Evolutionary conservation across 768 basidiomycete species (phyloP).

Genomic region (Sistotremastrum niveocremeum): DNA sequence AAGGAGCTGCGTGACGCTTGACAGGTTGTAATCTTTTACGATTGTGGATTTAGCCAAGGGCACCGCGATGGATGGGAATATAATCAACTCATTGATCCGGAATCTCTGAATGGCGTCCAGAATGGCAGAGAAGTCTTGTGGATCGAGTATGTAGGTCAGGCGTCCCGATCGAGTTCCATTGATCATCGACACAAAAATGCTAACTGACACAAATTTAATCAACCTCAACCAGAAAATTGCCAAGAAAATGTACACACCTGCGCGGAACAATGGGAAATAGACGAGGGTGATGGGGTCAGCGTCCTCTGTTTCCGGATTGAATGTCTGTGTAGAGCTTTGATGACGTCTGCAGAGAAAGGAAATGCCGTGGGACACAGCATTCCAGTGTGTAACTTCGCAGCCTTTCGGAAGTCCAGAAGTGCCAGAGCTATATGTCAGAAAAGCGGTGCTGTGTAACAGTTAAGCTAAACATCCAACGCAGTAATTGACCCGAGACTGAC

Average conservation of each 20-base stretch:
- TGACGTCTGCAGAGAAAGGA: background rate
- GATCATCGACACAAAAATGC: background rate
- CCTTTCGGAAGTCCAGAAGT: background rate
- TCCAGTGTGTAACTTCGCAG: background rate
- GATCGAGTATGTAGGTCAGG: background rate
- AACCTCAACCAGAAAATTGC: background rate
- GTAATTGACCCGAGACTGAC: background rate
- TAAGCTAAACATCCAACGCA: too few relatives aligned
- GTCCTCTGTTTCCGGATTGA: background rate
- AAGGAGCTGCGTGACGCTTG: conserved; percentile 17
- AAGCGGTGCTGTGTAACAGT: background rate
- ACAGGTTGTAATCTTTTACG: conserved; percentile 21
- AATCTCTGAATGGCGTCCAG: background rate
- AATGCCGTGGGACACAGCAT: background rate
- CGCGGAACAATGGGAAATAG: background rate
- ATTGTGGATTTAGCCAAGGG: conserved; percentile 20
- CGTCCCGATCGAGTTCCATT: background rate
- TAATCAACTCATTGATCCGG: background rate
- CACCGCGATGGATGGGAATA: conserved; percentile 25
- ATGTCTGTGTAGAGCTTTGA: background rate
- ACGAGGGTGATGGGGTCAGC: background rate
- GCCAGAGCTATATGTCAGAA: background rate
- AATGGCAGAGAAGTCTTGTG: background rate
- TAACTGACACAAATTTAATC: background rate
- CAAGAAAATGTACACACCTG: background rate